Base-by-base conservation (phyloP, 1,284 basidiomycete genomes). In the Heterobasidion occidentale region DNA sequence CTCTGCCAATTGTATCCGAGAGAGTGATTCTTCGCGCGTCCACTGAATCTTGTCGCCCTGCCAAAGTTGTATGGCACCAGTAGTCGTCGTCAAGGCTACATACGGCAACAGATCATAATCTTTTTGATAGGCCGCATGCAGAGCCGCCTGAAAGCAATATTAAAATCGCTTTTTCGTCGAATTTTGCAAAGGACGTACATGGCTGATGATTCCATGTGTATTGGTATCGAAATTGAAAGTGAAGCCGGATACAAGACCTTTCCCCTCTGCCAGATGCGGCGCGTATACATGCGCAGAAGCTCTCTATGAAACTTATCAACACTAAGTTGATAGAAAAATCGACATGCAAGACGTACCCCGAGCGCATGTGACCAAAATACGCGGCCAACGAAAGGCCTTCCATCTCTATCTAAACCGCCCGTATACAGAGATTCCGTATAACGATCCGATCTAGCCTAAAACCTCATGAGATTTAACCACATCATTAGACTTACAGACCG, bases 1-100 rank as follows among this genome's bases (percentile, higher is more conserved):
- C 56, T 84, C 80, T 2, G 85, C 83, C 1, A 78, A 77, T 17
- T 78, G 74, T 51, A 92, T 77, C 20, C 83, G 76, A 0, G 90
- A 75, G 11, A 97, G 76, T 0, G 83, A 79, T 66, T 98, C 95
- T 66, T 98, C 94, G 46, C 92, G 77, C 0, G 79, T 81, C 94
- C 93, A 98, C 53, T 81, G 74, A 17, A 83, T 68, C 48, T 76
- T 66, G 46, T 84, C 77, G 36, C 83, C 78, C 51, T 84, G 75
- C 82, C 90, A 89, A 9, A 90, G 73, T 62, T 94, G 92, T 9
- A 97, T 65, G 0, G 90, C 77, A 9, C 93, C 93, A 0, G 88
- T 89, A 6, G 82, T 83, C 0, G 92, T 93, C 1, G 86, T 84
- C 38, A 94, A 58, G 15, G 88, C 70, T 4, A 86, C 62, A 14